A percentile compares a stretch with the other conserved stretches of the same genome.
Conservation (phyloP, 2,329 filamentous ascomycete genomes). For the Fusarium sp. region DNA sequence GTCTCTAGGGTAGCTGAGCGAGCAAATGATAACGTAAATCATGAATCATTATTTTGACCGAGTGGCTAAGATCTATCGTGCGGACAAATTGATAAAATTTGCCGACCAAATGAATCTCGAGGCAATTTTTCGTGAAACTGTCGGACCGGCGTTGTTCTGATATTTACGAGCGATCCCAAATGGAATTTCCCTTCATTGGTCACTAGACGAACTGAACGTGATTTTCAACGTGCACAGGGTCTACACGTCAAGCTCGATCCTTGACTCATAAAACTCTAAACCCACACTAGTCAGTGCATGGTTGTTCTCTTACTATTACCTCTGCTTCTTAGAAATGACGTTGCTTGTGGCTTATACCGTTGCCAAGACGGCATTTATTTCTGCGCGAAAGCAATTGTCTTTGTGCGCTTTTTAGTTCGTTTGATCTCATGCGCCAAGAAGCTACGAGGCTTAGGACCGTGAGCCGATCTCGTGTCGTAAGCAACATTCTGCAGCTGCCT, state of each 20-base stretch:
- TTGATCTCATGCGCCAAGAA: neutral
- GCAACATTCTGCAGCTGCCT: neutral
- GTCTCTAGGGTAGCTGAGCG: neutral
- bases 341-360: neutral
- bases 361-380: neutral
- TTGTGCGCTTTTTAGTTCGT: neutral
- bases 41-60: neutral
- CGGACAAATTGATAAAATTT: no score
- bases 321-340: neutral
- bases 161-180: rapidly evolving
- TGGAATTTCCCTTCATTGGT: neutral
- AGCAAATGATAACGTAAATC: neutral
- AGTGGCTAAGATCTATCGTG: no score
- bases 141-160: neutral
- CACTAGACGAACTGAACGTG: rapidly evolving
- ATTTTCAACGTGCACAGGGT: neutral
- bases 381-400: neutral
- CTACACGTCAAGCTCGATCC: neutral
- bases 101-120: neutral
- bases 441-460: neutral
- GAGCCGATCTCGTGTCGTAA: neutral
- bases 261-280: neutral
- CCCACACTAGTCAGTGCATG: rapidly evolving
- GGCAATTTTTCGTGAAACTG: rapidly evolving
- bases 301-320: rapidly evolving